phyloP scores from a whole-genome alignment of 2,329 filamentous ascomycete species.

The Paecilomyces sp. region DNA sequence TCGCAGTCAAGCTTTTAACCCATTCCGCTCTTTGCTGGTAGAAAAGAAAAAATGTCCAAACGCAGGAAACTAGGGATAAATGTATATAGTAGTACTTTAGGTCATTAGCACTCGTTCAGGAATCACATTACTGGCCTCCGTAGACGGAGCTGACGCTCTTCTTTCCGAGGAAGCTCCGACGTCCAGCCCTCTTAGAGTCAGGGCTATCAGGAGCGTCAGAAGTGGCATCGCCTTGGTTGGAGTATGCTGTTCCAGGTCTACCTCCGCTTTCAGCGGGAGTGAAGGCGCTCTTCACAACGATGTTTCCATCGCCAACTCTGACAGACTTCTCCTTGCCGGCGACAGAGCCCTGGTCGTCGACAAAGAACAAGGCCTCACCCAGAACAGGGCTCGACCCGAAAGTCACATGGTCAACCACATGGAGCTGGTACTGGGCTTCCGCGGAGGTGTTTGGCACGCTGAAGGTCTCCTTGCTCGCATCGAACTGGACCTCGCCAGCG shows the following conservation, averaged over 20 bases:
- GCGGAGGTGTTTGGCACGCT: constrained; percentile 64
- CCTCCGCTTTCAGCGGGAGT: constrained; percentile 39
- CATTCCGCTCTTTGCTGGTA: not conserved
- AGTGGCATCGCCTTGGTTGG: constrained; percentile 17
- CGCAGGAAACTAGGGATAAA: not conserved
- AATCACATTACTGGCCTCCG: not conserved
- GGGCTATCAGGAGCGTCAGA: constrained; percentile 29
- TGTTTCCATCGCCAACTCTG: constrained; percentile 62
- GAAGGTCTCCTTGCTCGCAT: constrained; percentile 62
- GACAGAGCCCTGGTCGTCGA: constrained; percentile 69
- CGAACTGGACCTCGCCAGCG: constrained; percentile 59
- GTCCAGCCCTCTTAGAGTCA: constrained; percentile 32
- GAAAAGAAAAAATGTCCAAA: not conserved
- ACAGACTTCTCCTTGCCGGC: constrained; percentile 65
- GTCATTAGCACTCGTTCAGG: not conserved
- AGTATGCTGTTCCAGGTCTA: constrained; percentile 29
- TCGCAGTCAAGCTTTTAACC: not conserved
- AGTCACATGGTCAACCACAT: constrained; percentile 76
- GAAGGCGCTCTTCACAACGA: constrained; percentile 70
- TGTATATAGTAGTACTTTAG: not conserved
- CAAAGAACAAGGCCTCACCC: constrained; percentile 80
- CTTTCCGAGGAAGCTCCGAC: constrained; percentile 42
- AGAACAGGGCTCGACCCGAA: constrained; percentile 79
- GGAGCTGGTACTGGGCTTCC: constrained; percentile 78
- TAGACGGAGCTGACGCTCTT: constrained; percentile 18